Evolutionary conservation across 768 basidiomycete species (phyloP).

Genomic region (Amanita pallidorosea): DNA sequence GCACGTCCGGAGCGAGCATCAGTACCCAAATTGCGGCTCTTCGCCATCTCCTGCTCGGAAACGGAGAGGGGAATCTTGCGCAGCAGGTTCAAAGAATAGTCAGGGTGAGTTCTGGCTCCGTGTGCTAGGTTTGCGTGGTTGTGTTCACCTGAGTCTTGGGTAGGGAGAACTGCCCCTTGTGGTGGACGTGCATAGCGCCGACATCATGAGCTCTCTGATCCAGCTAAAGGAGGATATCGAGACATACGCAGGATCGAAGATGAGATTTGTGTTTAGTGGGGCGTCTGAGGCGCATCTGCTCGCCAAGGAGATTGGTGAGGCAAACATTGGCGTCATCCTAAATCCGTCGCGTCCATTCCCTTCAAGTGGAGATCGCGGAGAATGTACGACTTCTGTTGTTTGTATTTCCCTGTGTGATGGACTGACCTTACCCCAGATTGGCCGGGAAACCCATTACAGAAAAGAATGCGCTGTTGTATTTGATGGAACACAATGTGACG

Average conservation of each 20-base stretch:
- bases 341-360: conserved; percentile 63
- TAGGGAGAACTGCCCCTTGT: conserved; percentile 53
- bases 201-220: conserved; percentile 58
- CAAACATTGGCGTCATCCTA: conserved; percentile 62
- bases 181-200: conserved; percentile 51
- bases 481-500: conserved; percentile 57
- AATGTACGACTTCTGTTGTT: conserved; percentile 31
- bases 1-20: conserved; percentile 32
- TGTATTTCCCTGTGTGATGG: background rate
- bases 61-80: conserved; percentile 27
- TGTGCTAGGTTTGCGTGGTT: background rate
- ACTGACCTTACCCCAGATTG: conserved; percentile 15
- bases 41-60: conserved; percentile 35
- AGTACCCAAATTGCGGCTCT: conserved; percentile 61
- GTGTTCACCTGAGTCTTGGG: background rate
- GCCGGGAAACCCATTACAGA: conserved; percentile 33
- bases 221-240: conserved; percentile 56
- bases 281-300: conserved; percentile 64
- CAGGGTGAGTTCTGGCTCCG: conserved; percentile 24
- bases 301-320: conserved; percentile 58
- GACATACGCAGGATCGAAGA: conserved; percentile 20
- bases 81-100: conserved; percentile 31
- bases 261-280: conserved; percentile 43
- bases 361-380: conserved; percentile 50
- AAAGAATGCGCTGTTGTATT: conserved; percentile 42